Conservation (phyloP, 805 yeast genomes). For the Saccharomycopsis amapae region DNA sequence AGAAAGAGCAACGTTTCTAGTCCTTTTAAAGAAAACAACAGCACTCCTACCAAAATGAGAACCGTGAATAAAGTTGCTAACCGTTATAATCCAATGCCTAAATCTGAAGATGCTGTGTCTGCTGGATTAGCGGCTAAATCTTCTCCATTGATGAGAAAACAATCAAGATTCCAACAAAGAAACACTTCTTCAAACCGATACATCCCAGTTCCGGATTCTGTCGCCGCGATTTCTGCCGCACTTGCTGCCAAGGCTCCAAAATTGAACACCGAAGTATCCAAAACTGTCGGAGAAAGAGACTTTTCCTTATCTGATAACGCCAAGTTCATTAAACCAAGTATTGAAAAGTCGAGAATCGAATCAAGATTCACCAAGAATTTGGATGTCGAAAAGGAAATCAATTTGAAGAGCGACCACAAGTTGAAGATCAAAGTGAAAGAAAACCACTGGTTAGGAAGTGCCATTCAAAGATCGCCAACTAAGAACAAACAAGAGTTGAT, state of each 20-base stretch:
- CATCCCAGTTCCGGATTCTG: slow-evolving; percentile 20
- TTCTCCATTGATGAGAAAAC: neutral
- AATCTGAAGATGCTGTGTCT: slow-evolving; percentile 5
- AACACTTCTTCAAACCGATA: slow-evolving; percentile 4
- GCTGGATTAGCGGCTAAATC: slow-evolving; percentile 17
- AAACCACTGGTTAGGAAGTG: slow-evolving; percentile 20
- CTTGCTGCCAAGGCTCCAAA: slow-evolving; percentile 19
- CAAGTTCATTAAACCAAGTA: slow-evolving; percentile 11
- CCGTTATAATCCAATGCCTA: slow-evolving; percentile 15
- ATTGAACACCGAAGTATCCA: slow-evolving; percentile 6
- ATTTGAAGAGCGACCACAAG: slow-evolving; percentile 11
- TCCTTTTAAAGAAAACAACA: neutral
- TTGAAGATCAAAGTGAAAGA: slow-evolving; percentile 17
- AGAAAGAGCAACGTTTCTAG: neutral
- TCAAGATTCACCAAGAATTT: neutral
- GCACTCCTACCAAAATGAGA: slow-evolving; percentile 1
- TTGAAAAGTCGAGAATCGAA: neutral
- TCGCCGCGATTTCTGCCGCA: slow-evolving; percentile 20
- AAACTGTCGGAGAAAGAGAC: slow-evolving; percentile 19
- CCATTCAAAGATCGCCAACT: slow-evolving; percentile 20
- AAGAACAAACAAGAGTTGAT: slow-evolving; percentile 9
- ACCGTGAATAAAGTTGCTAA: slow-evolving; percentile 2
- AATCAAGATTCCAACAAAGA: neutral
- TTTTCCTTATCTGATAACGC: slow-evolving; percentile 14
- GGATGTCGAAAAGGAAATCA: slow-evolving; percentile 16